Evolutionary conservation across 2,329 filamentous ascomycete genomes (phyloP), one percentile per base, ranked within the genome.

Genomic region (Fusarium humuli): DNA sequence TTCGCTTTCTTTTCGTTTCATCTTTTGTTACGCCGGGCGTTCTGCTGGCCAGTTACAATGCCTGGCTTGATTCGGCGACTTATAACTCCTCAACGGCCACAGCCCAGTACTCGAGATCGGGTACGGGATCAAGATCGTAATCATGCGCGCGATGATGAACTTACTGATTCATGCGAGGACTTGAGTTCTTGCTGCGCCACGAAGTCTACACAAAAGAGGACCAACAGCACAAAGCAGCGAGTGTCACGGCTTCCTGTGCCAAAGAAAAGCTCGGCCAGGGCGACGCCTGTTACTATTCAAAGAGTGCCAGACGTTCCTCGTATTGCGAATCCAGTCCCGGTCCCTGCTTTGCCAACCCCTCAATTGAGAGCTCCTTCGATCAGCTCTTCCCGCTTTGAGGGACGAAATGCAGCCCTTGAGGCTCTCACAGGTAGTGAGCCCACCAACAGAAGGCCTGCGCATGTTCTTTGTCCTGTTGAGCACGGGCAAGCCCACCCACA

Each of bases 381-480:
- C 47, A 83, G 80, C 68, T 86, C 84, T 75, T 81, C 85, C 73
- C 83, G 81, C 67, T 82, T 76, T 59, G 81, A 84, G 42, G 78
- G 76, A 68, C 77, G 80, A 70, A 75, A 64, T 54, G 77, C 77
- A 56, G 74, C 74, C 40, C 65, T 67, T 50, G 76, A 78, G 47
- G 73, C 75, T 56, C 67, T 77, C 57, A 75, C 72, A 61, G 73
- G 75, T 61, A 75, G 69, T 41, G 41, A 40, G 49, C 48, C 65
- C 55, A 57, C 57, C 56, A 69, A 71, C 69, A 75, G 72, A 70
- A 77, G 76, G 47, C 77, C 71, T 32, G 48, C 29, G 14, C 61
- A 76, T 16, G 73, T 75, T 63, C 79, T 80, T 78, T 81, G 80
- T 80, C 77, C 76, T 29, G 69, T 69, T 45, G 65, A 71, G 55